phyloP scores from a whole-genome alignment of 352 stramenopile genomes.

The Globisporangium megalacanthum region DNA sequence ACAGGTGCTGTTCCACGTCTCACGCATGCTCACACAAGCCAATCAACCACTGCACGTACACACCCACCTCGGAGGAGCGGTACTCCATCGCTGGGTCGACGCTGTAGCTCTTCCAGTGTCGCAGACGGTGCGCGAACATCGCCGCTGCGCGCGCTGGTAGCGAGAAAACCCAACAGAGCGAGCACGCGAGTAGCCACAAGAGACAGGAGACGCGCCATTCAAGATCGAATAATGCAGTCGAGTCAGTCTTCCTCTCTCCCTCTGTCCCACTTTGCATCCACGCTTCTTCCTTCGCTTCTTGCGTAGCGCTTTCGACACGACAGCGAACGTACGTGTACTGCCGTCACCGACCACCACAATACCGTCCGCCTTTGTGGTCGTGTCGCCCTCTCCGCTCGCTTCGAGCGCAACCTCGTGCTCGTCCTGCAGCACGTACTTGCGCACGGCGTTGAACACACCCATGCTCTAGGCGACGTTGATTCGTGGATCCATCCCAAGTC shows the following conservation, averaged over 20 bases:
- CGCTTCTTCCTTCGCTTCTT: too few species aligned
- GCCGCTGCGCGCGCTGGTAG: conserved; percentile 59
- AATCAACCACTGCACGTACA: too few species aligned
- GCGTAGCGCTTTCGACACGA: background rate
- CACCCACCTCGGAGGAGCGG: conserved; percentile 30
- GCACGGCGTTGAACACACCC: conserved; percentile 78
- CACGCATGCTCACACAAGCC: too few species aligned
- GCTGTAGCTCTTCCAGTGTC: conserved; percentile 72
- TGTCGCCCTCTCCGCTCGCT: background rate
- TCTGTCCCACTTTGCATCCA: too few species aligned
- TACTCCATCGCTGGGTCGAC: conserved; percentile 76
- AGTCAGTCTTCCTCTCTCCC: background rate
- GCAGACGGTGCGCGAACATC: conserved; percentile 69
- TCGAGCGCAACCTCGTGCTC: conserved; percentile 5
- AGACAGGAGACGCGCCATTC: too few species aligned
- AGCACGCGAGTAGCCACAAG: background rate
- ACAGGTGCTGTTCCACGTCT: too few species aligned
- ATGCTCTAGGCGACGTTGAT: too few species aligned
- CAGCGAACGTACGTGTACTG: conserved; percentile 60
- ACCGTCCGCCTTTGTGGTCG: conserved; percentile 34
- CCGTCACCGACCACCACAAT: conserved; percentile 78
- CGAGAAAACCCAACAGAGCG: background rate
- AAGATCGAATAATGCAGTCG: background rate
- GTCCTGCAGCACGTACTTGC: conserved; percentile 48
- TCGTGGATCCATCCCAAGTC: too few species aligned